Base-by-base conservation (phyloP, 495 filamentous ascomycete genomes). In the Cenococcum geophilum region DNA sequence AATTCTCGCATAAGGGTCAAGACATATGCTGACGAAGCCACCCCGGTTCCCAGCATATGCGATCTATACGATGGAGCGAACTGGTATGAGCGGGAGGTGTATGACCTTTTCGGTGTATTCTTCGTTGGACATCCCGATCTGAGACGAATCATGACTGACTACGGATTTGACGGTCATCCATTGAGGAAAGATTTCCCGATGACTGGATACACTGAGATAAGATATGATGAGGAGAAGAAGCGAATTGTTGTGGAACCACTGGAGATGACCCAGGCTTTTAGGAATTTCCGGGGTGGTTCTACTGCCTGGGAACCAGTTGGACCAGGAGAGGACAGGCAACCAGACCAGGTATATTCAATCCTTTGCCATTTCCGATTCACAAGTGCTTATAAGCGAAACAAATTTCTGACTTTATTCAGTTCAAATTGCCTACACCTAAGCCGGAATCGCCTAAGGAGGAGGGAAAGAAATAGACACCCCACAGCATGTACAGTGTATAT, bases 171-270 rank as follows among this genome's bases (percentile, higher is more conserved):
- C 73, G 95, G 95, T 21, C 92, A 97, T 79, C 95, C 95, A 9
- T 77, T 99, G 70, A 80, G 95, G 72, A 99, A 99, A 76, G 95
- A 99, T 71, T 99, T 99, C 76, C 95, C 95, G 32, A 77, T 97
- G 74, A 97, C 95, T 21, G 95, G 95, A 42, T 99, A 99, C 79
- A 99, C 95, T 55, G 95, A 99, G 83, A 86, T 99, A 55, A 80
- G 95, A 62, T 99, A 91, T 69, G 92, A 97, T 70, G 95, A 99
- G 75, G 95, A 97, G 83, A 99, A 97, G 88, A 97, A 99, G 83
- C 82, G 95, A 57, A 96, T 97, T 73, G 92, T 99, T 58, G 89
- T 93, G 35, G 95, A 97, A 81, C 93, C 95, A 11, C 80, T 98
- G 57, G 93, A 98, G 77, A 79, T 98, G 75, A 97, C 95, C 8